Percentiles rank a stretch among this genome's conserved stretches.
Conservation (phyloP, 73 alveolate species). For the Paramecium pentaurelia region DNA sequence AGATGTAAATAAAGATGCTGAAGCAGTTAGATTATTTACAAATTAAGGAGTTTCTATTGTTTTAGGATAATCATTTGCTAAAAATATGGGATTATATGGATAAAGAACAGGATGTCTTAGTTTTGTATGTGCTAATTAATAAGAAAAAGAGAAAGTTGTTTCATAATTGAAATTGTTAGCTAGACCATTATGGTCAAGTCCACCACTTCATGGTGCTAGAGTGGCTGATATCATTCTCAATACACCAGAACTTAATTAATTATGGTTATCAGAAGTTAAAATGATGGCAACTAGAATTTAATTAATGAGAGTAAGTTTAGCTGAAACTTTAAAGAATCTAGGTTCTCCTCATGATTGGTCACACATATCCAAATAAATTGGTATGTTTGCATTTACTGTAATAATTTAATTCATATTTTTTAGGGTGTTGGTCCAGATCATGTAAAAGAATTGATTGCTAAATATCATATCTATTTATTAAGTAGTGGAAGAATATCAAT, state of each 20-base stretch:
- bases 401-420: background rate
- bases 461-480: constrained; percentile 75
- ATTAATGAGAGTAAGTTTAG: constrained; percentile 76
- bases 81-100: constrained; percentile 97
- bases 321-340: constrained; percentile 58
- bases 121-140: constrained; percentile 63
- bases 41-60: constrained; percentile 70
- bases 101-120: constrained; percentile 91
- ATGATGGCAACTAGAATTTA: constrained; percentile 84
- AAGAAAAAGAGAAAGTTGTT: constrained; percentile 72
- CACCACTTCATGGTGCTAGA: constrained; percentile 91
- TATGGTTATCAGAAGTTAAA: constrained; percentile 81
- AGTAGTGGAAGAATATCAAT: constrained; percentile 82
- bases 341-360: constrained; percentile 86
- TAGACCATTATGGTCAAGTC: constrained; percentile 81
- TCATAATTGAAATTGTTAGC: constrained; percentile 76
- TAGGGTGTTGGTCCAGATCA: constrained; percentile 72
- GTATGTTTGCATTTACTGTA: constrained; percentile 94
- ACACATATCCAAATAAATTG: constrained; percentile 77
- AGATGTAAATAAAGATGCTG: constrained; percentile 90
- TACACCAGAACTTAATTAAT: constrained; percentile 76
- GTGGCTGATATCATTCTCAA: constrained; percentile 77
- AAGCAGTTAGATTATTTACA: constrained; percentile 81
- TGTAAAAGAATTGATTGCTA: constrained; percentile 70
- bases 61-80: constrained; percentile 91